Evolutionary conservation across 2,329 filamentous ascomycete species (phyloP), one percentile per base, ranked within the genome.

Genomic region (Madurella mycetomatis): DNA sequence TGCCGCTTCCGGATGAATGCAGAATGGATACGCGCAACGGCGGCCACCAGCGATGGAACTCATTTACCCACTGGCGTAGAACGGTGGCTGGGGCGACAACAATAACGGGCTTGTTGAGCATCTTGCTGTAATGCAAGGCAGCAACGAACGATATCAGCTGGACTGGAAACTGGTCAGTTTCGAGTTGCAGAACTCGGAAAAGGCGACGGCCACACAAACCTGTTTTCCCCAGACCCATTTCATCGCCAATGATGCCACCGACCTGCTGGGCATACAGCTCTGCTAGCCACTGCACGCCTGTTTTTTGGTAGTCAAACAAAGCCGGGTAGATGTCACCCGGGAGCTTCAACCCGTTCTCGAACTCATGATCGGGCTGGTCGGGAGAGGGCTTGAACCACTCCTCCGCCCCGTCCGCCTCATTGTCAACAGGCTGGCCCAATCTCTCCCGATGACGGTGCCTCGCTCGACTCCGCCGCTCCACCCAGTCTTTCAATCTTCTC

Each of bases 21-120:
- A 99, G 70, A 58, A 99, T 97, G 0, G 92, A 95, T 5, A 99
- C 94, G 41, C 95, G 83, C 32, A 99, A 76, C n/a, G 94, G 87
- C n/a, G 94, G 94, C 95, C 95, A 99, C 95, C 95, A 99, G 12
- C 87, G 85, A 71, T 99, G 95, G 64, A 99, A 97, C 67, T 99
- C 94, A 60, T 95, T 95, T 12, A 96, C 94, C 94, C 94, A 99
- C 69, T 99, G 94, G 57, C 90, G 88, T 74, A 99, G 86, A 19
- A 99, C 87, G 0, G 94, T 99, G 3, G 92, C 92, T 1, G 94
- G 94, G 48, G 91, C 92, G 4, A 99, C 91, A 8, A 99, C 82
- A 56, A 99, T 90, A 42, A 95, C 85, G 0, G 94, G 94, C 56
- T 90, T 90, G 18, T 81, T 82, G 18, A 97, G 80, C 65, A 85